Base-by-base conservation (phyloP, 2,329 filamentous ascomycete genomes). In the Penicillium concentricum region DNA sequence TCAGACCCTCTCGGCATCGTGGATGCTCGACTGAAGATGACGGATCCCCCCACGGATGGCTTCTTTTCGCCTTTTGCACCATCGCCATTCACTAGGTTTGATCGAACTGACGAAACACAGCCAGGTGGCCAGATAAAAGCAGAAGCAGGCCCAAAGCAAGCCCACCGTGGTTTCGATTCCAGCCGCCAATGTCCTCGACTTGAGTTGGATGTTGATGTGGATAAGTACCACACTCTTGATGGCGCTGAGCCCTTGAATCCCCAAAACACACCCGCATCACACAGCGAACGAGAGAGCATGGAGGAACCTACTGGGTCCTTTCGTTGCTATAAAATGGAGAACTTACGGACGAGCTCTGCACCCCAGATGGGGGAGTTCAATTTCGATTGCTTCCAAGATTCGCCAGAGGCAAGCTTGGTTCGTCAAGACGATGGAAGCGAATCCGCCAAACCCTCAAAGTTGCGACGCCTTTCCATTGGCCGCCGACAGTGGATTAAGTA, bases 1-100 rank as follows among this genome's bases (percentile, higher is more conserved):
- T 50, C 41, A 30, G 41, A 42, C 28, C 63, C 63, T 24, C 22
- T 66, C 30, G 64, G 64, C 10, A 45, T 38, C 20, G 22, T 61
- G 13, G 64, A 67, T 49, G 58, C 59, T 47, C 64, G 63, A 32
- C 42, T 67, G 39, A 52, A 24, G 28, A 63, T 61, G 56, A 51
- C 56, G 46, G 56, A 61, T 9, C 44, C 57, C 34, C 34, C 37
- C 13, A 42, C 30, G 41, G 49, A 57, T 26, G 38, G 24, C n/a
- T 26, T 32, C 12, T 32, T 32, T 32, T 32, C 30, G 13, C 12
- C 24, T 2, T 59, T 60, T 48, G 45, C 60, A 3, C 61, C 59
- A 13, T 51, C 60, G 6, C 61, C 59, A 13, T 51, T 62, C 16
- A 39, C 54, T 15, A 46, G 38, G 15, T 37, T 59, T 24, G 56